Evolutionary conservation across 1,284 basidiomycete genomes (phyloP).

Genomic region (Pseudozyma hubeiensis): DNA sequence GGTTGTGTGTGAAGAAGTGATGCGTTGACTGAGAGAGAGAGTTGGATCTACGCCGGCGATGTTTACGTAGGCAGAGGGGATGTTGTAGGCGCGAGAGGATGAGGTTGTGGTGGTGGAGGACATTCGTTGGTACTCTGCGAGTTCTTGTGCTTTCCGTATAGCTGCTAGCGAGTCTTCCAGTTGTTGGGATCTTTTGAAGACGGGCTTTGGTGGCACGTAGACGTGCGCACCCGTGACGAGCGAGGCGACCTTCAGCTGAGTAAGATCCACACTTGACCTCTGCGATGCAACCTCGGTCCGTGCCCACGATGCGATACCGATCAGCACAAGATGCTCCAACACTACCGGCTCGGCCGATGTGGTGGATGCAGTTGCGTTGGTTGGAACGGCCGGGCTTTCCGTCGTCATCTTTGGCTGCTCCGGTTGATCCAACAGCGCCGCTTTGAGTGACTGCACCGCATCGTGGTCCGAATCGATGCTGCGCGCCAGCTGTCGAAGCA

Average conservation of each 20-base stretch:
- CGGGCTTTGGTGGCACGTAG: conserved; percentile 33
- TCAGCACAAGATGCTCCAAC: conserved; percentile 22
- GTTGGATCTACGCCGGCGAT: conserved; percentile 41
- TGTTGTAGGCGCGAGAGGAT: conserved; percentile 8
- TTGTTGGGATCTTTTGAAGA: conserved; percentile 32
- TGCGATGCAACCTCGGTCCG: neutral
- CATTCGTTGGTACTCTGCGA: conserved; percentile 42
- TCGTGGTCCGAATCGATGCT: neutral
- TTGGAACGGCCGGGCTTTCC: conserved; percentile 29
- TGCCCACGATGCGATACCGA: conserved; percentile 25
- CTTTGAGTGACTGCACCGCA: conserved; percentile 18
- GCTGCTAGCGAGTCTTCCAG: conserved; percentile 35
- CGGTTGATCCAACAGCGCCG: conserved; percentile 20
- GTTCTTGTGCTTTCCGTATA: conserved; percentile 32
- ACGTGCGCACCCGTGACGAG: conserved; percentile 23
- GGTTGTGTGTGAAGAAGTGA: conserved; percentile 11
- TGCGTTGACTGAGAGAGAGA: conserved; percentile 24
- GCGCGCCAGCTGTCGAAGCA: conserved; percentile 9
- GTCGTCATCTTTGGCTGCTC: conserved; percentile 21
- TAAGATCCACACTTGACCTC: neutral
- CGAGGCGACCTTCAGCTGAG: conserved; percentile 18
- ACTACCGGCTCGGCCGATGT: conserved; percentile 5
- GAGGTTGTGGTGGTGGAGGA: conserved; percentile 12
- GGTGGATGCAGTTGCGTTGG: too few relatives aligned
- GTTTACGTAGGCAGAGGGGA: conserved; percentile 30